Evolutionary conservation across 1,139 yeast species (phyloP), one percentile per base, ranked within the genome.

Genomic region (Nakaseomyces nivariensis): DNA sequence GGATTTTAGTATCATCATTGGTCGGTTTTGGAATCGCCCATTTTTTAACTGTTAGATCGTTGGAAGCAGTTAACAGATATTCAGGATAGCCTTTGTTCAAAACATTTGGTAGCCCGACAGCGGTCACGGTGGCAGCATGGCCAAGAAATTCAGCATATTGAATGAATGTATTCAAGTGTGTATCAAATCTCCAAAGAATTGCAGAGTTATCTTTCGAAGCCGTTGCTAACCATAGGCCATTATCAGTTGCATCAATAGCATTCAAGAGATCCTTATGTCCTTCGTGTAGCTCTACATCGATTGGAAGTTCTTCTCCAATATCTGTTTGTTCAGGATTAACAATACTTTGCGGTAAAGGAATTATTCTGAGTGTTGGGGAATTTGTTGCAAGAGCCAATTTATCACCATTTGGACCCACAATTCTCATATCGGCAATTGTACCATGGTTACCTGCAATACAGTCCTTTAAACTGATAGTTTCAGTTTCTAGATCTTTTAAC

Each of bases 361-460:
- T 76, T 10, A 92, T 69, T 62, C 97, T 75, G 49, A 92, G 72
- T 3, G 94, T 82, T n/a, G 97, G 96, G 0, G 97, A 85, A 67
- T 92, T 92, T 10, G 98, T 90, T 1, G 97, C 97, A 58, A 92
- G 69, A 1, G 95, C 97, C 47, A 90, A 66, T 33, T 67, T 61
- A 42, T 76, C 67, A 43, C 70, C 67, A 10, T 72, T 67, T 7
- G 88, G 86, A 0, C 94, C 95, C 40, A 82, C 85, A 61, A 81
- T 83, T 56, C 79, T 77, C 68, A 88, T 76, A 62, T 88, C 98
- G 7, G 97, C 95, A 60, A 92, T 82, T 36, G 94, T 94, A 53
- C 97, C 97, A 67, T 92, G 96, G 66, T 90, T 89, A 59, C 97
- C 97, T 1, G 96, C 95, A 56, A 89, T 74, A 45, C 81, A 73